Percentiles rank a stretch among this genome's conserved stretches.
Evolutionary conservation across 306 rosid species (phyloP).

Genomic region (Sicyos edulis): DNA sequence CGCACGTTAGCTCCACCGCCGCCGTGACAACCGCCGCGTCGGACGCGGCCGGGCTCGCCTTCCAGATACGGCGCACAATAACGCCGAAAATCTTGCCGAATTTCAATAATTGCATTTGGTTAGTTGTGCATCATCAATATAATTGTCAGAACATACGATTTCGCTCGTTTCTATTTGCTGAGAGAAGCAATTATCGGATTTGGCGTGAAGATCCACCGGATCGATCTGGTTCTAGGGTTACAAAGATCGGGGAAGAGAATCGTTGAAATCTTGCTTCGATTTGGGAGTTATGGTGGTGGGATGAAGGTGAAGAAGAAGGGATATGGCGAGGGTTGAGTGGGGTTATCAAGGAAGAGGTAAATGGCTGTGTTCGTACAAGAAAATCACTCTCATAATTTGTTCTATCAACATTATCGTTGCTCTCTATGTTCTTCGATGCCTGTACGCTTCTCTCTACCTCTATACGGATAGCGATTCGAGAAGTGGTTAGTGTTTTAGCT

Average conservation of each 20-base stretch:
- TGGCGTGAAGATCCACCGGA: conserved; percentile 26
- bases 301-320: conserved; percentile 61
- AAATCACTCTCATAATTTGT: conserved; percentile 63
- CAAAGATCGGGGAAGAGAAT: neutral
- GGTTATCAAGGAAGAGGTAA: conserved; percentile 53
- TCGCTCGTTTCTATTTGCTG: neutral
- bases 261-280: conserved; percentile 19
- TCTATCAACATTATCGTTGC: conserved; percentile 82
- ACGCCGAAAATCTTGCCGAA: conserved; percentile 3
- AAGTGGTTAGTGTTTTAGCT: conserved; percentile 39
- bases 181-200: neutral
- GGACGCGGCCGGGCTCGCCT: conserved; percentile 10
- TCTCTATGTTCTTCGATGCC: conserved; percentile 76
- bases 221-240: conserved; percentile 7
- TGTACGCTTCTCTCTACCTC: conserved; percentile 78
- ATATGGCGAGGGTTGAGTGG: conserved; percentile 82
- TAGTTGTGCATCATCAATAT: neutral
- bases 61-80: conserved; percentile 9
- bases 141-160: conserved; percentile 8
- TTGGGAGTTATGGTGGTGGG: conserved; percentile 58
- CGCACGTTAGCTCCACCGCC: conserved; percentile 20
- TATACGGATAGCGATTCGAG: conserved; percentile 60
- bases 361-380: conserved; percentile 77
- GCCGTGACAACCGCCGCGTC: too few relatives aligned
- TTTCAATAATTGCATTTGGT: neutral